Conservation (phyloP, 2,329 filamentous ascomycete species). For the Pyrenophora seminiperda region DNA sequence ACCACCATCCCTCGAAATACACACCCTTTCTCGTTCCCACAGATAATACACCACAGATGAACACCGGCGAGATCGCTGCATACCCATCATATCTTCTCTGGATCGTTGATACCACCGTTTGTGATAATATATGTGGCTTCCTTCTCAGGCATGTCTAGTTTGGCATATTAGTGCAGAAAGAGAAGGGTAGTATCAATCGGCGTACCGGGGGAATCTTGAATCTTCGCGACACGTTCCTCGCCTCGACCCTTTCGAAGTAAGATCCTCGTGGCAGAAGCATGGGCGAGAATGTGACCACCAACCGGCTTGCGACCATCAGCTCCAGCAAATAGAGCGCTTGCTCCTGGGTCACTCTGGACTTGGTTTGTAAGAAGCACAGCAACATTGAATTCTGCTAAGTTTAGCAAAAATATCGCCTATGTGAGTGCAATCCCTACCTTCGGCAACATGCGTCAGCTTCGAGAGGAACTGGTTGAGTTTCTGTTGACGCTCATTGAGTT, state of each 20-base stretch:
- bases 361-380: constrained; percentile 66
- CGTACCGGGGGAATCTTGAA: constrained; percentile 69
- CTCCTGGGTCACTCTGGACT: constrained; percentile 72
- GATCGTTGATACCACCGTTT: constrained; percentile 70
- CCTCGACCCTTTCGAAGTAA: constrained; percentile 70
- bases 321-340: constrained; percentile 68
- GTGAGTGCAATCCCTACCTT: constrained; percentile 50
- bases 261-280: constrained; percentile 70
- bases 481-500: constrained; percentile 70
- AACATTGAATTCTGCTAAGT: constrained; percentile 65
- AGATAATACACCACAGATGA: not conserved
- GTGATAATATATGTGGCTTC: constrained; percentile 75
- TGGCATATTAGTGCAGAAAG: constrained; percentile 21
- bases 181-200: constrained; percentile 7
- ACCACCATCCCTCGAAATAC: not conserved
- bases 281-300: constrained; percentile 70
- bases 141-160: constrained; percentile 67
- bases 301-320: constrained; percentile 71
- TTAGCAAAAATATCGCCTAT: constrained; percentile 1
- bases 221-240: constrained; percentile 72
- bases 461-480: constrained; percentile 69
- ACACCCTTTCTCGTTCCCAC: not conserved
- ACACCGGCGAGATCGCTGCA: not conserved
- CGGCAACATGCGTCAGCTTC: constrained; percentile 67
- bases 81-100: constrained; percentile 61